phyloP scores from a whole-genome alignment of 306 rosid genomes.

The Hippophae rhamnoides region DNA sequence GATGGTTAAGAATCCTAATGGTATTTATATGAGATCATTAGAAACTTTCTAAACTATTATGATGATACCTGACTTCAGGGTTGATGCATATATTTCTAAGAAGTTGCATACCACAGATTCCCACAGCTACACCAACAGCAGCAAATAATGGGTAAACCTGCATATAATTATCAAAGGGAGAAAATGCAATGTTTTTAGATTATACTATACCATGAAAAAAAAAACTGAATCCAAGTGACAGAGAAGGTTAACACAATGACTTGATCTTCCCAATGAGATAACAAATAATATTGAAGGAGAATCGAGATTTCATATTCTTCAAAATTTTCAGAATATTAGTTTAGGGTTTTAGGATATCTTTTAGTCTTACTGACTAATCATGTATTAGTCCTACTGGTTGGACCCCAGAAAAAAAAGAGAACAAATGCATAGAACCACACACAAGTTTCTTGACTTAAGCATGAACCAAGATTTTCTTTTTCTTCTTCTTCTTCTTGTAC shows the following conservation, averaged over 20 bases:
- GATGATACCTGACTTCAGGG: constrained; percentile 80
- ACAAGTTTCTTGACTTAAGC: no score
- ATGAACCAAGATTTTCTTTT: no score
- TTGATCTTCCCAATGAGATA: no score
- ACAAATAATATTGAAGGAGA: no score
- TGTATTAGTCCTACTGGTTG: no score
- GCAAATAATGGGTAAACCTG: constrained; percentile 88
- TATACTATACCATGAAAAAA: background rate
- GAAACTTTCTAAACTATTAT: background rate
- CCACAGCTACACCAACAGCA: constrained; percentile 63
- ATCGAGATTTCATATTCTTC: no score
- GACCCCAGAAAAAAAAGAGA: no score
- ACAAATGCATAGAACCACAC: no score
- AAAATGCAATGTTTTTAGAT: background rate
- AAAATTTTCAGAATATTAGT: no score
- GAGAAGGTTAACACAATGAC: background rate
- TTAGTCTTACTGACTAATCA: no score
- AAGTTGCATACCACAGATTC: constrained; percentile 78
- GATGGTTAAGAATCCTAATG: background rate
- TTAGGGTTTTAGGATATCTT: no score
- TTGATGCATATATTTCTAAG: constrained; percentile 61
- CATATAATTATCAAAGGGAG: constrained; percentile 18
- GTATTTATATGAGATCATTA: background rate
- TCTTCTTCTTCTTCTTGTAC: no score
- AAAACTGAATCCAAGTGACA: background rate